Evolutionary conservation across 441 rosid genomes (phyloP), one percentile per base, ranked within the genome.

Genomic region (Eutrema salsugineum): DNA sequence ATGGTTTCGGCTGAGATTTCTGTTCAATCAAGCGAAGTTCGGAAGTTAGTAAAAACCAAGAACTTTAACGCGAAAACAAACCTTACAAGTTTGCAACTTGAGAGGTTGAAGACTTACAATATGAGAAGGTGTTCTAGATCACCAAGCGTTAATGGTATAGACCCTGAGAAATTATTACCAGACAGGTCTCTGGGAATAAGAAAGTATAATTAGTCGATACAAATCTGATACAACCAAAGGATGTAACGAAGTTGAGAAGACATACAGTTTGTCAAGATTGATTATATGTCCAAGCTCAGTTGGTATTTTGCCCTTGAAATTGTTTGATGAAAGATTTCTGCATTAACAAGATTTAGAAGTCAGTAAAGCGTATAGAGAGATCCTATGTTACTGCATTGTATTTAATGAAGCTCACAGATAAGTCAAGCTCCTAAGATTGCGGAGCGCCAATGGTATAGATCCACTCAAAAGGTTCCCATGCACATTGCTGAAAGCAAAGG

Each of bases 201-300:
- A 58, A 28, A 0, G n/a, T 4, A 24, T 4, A 39, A 11, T 20
- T 3, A 58, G 60, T 36, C 17, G 22, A n/a, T n/a, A 19, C 12
- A 27, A 11, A 28, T 27, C 3, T 20, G 19, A 11, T n/a, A 32
- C 24, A 28, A 8, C 22, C 2, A 3, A 4, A 8, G 36, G n/a
- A 8, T 4, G n/a, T 36, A 27, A 68, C 8, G 35, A 53, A n/a
- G n/a, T 33, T 43, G 9, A 33, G 8, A 32, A 64, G 56, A 77
- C 88, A 67, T 82, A 91, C 97, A 93, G 61, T 3, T 89, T 93
- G 71, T 93, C 97, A 20, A 94, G 89, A 70, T 94, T 94, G 66
- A 88, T 78, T 24, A 90, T 88, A 55, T 75, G 91, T 6, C 96
- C 97, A 27, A 91, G 86, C 65, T 89, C 96, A 15, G 71, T 28